Evolutionary conservation across 2,329 filamentous ascomycete species (phyloP), one percentile per base, ranked within the genome.

Genomic region (Fusarium cyanostomum): DNA sequence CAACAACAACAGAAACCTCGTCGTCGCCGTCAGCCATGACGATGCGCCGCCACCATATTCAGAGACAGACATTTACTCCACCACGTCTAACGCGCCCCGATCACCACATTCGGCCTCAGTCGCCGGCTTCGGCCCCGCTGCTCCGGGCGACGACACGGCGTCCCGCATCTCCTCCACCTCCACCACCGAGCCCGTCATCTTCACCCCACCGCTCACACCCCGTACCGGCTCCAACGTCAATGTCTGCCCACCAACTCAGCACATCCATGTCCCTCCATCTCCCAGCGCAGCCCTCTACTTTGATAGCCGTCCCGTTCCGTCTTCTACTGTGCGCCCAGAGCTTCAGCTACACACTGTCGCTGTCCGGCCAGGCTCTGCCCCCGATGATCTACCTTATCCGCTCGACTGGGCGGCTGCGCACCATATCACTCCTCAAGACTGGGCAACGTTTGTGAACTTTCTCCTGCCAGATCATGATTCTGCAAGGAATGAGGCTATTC

Each of bases 391-490:
- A 9, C 80, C 82, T 0, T 84, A 79, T 50, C 77, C 74, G 2
- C 48, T 64, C 9, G 74, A 73, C 28, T 78, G 78, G 68, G 73
- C 71, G 56, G 71, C 70, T 7, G 64, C 63, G 6, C 79, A 79
- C 34, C 83, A 85, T 49, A 77, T 86, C 11, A 79, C 75, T 1
- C 64, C 73, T 12, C 80, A 84, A 65, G 85, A 88, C 68, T 88
- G 86, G 86, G 78, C 80, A 31, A 86, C 85, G 0, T 88, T 88
- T 71, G 64, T 85, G 41, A 86, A 86, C 65, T 82, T 82, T 58
- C 71, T 88, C 13, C 70, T 87, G 18, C 84, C 86, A 0, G 74
- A 82, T 50, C 79, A 84, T 68, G 73, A 76, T 5, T 72, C 74
- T 1, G 68, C 71, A 13, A 72, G 74, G 15, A 86, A 85, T 64